A percentile compares a stretch with the other conserved stretches of the same genome.
These are phyloP conservation scores for Colletotrichum australisinense DNA, from an alignment of 2,329 filamentous ascomycete species.

Conservation along the genomic window DNA sequence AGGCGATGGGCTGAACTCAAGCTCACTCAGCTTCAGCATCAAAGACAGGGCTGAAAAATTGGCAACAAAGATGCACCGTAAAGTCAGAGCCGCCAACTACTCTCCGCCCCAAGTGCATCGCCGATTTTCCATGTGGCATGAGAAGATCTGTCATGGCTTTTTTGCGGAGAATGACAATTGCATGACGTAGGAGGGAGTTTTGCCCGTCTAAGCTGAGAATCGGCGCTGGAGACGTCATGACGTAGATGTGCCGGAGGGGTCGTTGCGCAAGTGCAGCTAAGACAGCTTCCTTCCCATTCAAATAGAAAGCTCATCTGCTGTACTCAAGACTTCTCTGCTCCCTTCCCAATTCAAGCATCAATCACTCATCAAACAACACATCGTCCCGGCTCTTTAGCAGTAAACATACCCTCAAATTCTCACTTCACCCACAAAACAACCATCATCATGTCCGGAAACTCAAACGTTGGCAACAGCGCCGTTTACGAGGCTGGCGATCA, in stretches of 20 bases:
- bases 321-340: not conserved
- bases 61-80: not conserved
- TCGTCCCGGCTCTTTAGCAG: not conserved
- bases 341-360: not conserved
- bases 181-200: slow-evolving; percentile 31
- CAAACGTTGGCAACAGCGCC: slow-evolving; percentile 73
- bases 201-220: slow-evolving; percentile 32
- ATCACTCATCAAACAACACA: not conserved
- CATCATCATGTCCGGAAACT: slow-evolving; percentile 54
- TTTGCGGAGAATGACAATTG: slow-evolving; percentile 27
- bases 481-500: slow-evolving; percentile 86
- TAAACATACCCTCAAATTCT: not conserved
- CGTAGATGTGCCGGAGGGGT: slow-evolving; percentile 22
- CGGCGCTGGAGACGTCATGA: slow-evolving; percentile 31
- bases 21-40: not conserved
- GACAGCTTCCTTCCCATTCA: not conserved
- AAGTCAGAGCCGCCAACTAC: not conserved
- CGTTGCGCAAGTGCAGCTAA: not conserved
- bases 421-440: not conserved
- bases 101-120: slow-evolving; percentile 7
- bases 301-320: slow-evolving; percentile 13
- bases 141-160: slow-evolving; percentile 15
- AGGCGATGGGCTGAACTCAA: slow-evolving; percentile 8
- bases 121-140: slow-evolving; percentile 24
- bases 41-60: slow-evolving; percentile 15